phyloP scores from a whole-genome alignment of 371 early-diverging fungal species.

The Apophysomyces sp. region DNA sequence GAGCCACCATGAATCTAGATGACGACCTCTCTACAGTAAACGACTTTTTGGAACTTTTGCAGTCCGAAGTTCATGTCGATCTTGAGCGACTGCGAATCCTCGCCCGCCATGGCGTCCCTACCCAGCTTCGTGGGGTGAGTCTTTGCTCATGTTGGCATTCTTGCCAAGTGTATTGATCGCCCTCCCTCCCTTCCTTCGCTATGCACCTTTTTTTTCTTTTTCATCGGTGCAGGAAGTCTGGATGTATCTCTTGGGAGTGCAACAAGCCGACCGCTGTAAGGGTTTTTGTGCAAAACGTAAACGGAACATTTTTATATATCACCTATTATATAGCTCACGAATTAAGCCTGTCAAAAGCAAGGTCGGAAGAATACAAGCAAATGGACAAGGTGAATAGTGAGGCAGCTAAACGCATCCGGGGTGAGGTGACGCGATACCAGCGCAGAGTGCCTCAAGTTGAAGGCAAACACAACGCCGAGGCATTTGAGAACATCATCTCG shows the following conservation, averaged over 20 bases:
- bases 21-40: conserved; percentile 55
- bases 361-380: conserved; percentile 71
- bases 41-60: conserved; percentile 81
- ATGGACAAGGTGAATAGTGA: conserved; percentile 78
- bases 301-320: neutral
- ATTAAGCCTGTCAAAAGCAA: conserved; percentile 64
- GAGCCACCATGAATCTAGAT: conserved; percentile 25
- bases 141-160: conserved; percentile 4
- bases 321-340: conserved; percentile 63
- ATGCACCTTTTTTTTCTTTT: conserved; percentile 7
- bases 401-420: conserved; percentile 80
- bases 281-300: neutral
- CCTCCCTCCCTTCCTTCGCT: conserved; percentile 1
- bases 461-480: conserved; percentile 30
- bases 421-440: conserved; percentile 82
- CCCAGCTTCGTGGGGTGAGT: conserved; percentile 80
- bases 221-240: conserved; percentile 73
- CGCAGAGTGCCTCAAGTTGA: conserved; percentile 41
- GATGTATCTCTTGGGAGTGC: conserved; percentile 88
- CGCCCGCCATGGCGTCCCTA: conserved; percentile 88
- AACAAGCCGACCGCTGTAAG: conserved; percentile 85
- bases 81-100: conserved; percentile 78
- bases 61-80: conserved; percentile 88
- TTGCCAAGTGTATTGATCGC: conserved; percentile 2
- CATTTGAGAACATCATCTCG: conserved; percentile 82